These are phyloP conservation scores for Aspergillus tamarii DNA, from an alignment of 2,329 filamentous ascomycete species.

Conservation along the genomic window DNA sequence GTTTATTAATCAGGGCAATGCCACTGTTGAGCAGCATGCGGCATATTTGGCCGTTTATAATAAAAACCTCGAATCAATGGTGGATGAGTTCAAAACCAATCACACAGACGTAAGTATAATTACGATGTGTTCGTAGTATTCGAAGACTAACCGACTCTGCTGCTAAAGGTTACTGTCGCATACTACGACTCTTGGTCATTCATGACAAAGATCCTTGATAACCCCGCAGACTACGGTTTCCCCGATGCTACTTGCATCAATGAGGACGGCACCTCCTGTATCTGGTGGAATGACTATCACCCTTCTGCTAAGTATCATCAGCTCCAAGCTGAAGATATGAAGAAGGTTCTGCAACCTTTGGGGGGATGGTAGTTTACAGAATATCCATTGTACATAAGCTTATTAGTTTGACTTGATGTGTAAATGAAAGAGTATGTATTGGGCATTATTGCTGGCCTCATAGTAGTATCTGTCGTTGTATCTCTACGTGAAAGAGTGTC, in stretches of 20 bases:
- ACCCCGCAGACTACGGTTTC: slow-evolving; percentile 31
- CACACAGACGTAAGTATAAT: slow-evolving; percentile 27
- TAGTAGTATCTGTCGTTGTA: no score
- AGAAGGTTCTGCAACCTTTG: slow-evolving; percentile 22
- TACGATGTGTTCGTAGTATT: neutral
- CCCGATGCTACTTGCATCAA: slow-evolving; percentile 33
- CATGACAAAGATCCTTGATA: slow-evolving; percentile 33
- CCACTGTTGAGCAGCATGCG: slow-evolving; percentile 22
- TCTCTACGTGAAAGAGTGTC: no score
- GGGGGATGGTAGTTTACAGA: slow-evolving; percentile 27
- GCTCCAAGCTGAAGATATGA: slow-evolving; percentile 37
- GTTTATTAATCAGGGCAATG: slow-evolving; percentile 24
- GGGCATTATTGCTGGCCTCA: no score
- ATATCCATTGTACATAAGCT: no score
- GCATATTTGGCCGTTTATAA: slow-evolving; percentile 31
- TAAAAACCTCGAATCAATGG: slow-evolving; percentile 26
- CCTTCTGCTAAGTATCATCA: slow-evolving; percentile 34
- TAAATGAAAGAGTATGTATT: neutral
- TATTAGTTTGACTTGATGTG: neutral
- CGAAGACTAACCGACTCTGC: neutral
- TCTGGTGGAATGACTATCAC: slow-evolving; percentile 41
- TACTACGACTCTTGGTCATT: slow-evolving; percentile 35
- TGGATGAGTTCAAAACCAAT: slow-evolving; percentile 20
- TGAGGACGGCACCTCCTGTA: slow-evolving; percentile 30
- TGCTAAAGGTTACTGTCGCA: slow-evolving; percentile 27